Base-by-base conservation (phyloP, 2,329 filamentous ascomycete species). In the Ophidiomyces ophidiicola region DNA sequence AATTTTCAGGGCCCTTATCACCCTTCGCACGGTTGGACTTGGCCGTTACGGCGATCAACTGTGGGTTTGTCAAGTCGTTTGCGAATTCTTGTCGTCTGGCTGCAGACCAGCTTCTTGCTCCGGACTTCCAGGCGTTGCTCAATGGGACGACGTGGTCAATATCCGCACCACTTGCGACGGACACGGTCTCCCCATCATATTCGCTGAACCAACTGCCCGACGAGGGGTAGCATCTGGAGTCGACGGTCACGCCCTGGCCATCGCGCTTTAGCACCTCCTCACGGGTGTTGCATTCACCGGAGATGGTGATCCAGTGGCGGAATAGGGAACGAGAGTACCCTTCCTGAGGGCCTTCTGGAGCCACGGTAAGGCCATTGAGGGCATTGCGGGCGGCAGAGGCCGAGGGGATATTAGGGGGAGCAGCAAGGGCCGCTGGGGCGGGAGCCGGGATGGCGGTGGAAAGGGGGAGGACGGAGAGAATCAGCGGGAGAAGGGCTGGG, bases 141-240 rank as follows among this genome's bases (percentile, higher is more conserved):
- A 92, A 58, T 1, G 84, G 82, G 2, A 92, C 81, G 61, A 90
- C 69, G 56, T 90, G 84, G 57, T 90, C 84, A 44, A 90, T 88
- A 49, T 88, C 82, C 1, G 90, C 58, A 49, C 87, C 80, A 12
- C 68, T 71, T 1, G 81, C 72, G 0, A 66, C 63, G 0, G 74
- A 79, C 78, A 80, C 85, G 1, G 68, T 75, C 0, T 64, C 77
- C 11, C 81, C 82, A 52, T 88, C 83, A 55, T 82, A 90, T 0
- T 80, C 79, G 24, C 73, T 78, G 28, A 57, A 60, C 83, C 84
- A 90, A 0, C 64, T 67, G 3, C 84, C 83, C 2, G 72, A 74
- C 0, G 69, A 77, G 0, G 80, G 59, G 1, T 69, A 61, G 58
- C 83, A 92, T 23, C 70, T 66, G 8, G 59, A 64, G 56, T 71